Percentiles rank a stretch among this genome's conserved stretches.
phyloP scores from a whole-genome alignment of 2,329 filamentous ascomycete species.

The Cadophora sp. region DNA sequence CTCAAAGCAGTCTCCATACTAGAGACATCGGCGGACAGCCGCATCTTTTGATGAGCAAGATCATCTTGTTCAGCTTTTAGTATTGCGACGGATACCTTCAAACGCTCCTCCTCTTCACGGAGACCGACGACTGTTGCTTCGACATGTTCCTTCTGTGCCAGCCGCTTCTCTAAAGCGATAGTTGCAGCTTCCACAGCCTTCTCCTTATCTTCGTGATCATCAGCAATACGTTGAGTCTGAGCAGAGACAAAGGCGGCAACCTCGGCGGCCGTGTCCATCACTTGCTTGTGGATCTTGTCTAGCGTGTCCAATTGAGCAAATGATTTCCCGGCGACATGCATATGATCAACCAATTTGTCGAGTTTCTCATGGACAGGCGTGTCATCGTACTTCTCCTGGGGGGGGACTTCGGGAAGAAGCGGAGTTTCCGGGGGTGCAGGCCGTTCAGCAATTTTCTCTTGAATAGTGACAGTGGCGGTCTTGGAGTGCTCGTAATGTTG shows the following conservation, averaged over 20 bases:
- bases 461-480: conserved; percentile 61
- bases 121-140: conserved; percentile 57
- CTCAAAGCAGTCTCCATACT: conserved; percentile 89
- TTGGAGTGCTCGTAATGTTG: conserved; percentile 91
- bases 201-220: conserved; percentile 81
- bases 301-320: conserved; percentile 80
- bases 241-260: conserved; percentile 81
- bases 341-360: conserved; percentile 66
- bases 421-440: conserved; percentile 60
- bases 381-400: conserved; percentile 67
- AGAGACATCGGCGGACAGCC: conserved; percentile 84
- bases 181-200: conserved; percentile 81
- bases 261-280: conserved; percentile 82
- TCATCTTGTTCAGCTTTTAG: conserved; percentile 71
- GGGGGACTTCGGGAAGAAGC: conserved; percentile 58
- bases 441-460: conserved; percentile 63
- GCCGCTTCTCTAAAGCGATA: conserved; percentile 79
- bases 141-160: conserved; percentile 68
- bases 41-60: conserved; percentile 77
- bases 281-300: conserved; percentile 87
- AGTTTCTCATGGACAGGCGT: conserved; percentile 63
- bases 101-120: conserved; percentile 66
- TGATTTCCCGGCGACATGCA: conserved; percentile 70
- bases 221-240: conserved; percentile 76
- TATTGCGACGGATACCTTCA: conserved; percentile 60